Conservation (phyloP, 257 asterid species). For the Solanum pinnatisectum region DNA sequence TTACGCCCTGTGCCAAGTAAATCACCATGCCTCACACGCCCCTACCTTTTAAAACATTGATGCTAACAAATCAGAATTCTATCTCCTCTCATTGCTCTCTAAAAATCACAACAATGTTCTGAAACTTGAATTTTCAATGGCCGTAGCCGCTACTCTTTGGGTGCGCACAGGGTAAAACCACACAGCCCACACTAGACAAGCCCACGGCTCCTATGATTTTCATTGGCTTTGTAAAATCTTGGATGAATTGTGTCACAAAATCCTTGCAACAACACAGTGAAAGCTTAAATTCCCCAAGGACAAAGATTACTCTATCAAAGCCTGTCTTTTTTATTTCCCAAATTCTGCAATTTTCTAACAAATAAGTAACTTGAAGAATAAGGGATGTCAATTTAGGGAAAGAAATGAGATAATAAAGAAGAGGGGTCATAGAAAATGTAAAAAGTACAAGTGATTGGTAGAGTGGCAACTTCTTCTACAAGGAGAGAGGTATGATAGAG, state of each 20-base stretch:
- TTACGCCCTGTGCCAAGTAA: neutral
- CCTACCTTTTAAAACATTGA: neutral
- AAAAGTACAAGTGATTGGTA: conserved; percentile 27
- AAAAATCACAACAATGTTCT: neutral
- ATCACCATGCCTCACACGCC: neutral
- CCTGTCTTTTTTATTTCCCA: neutral
- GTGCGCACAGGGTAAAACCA: neutral
- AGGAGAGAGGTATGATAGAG: conserved; percentile 37
- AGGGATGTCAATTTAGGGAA: conserved; percentile 10
- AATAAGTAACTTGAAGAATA: conserved; percentile 11
- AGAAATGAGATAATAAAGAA: neutral
- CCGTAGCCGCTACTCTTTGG: neutral
- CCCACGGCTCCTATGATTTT: neutral
- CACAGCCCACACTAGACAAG: neutral
- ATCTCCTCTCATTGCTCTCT: neutral
- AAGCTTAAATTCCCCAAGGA: neutral
- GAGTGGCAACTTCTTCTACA: conserved; percentile 38
- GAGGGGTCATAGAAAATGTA: conserved; percentile 12
- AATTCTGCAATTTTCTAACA: neutral
- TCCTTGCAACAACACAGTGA: neutral
- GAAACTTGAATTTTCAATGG: neutral
- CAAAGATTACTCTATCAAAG: neutral
- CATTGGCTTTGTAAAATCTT: neutral
- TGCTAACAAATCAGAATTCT: neutral
- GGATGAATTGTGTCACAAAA: neutral